A percentile compares a stretch with the other conserved stretches of the same genome.
Conservation (phyloP, 192 early-diverging fungal species). For the Thoreauomyces humboldtii region DNA sequence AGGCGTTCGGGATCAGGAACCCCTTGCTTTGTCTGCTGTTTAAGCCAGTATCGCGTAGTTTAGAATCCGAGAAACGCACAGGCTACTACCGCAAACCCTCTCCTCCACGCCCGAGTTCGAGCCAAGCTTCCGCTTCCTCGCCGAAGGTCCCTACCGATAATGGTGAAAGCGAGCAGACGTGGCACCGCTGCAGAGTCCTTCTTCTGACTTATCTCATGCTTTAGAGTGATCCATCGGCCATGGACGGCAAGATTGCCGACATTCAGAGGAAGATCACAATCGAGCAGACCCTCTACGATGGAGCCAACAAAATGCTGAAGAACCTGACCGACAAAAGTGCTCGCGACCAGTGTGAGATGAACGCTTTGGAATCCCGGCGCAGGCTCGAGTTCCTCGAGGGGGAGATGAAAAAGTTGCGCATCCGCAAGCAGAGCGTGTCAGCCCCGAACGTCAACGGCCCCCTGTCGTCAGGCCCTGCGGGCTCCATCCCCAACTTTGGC, state of each 20-base stretch:
- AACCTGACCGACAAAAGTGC: slow-evolving; percentile 63
- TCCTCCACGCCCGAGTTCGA: no score
- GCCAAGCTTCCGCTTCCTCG: no score
- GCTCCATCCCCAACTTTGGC: background rate
- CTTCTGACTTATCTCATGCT: background rate
- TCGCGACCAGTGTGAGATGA: slow-evolving; percentile 65
- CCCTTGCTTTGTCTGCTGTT: no score
- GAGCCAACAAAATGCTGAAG: slow-evolving; percentile 62
- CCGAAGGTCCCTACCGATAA: no score
- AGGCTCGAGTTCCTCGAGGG: slow-evolving; percentile 39
- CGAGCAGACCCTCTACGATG: slow-evolving; percentile 68
- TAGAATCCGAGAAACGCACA: no score
- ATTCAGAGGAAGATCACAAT: slow-evolving; percentile 64
- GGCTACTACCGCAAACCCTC: no score
- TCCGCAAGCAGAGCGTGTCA: slow-evolving; percentile 6
- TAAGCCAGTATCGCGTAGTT: no score
- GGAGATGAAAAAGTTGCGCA: slow-evolving; percentile 33
- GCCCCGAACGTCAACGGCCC: background rate
- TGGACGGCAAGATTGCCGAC: slow-evolving; percentile 66
- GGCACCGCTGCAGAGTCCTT: no score
- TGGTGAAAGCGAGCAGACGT: no score
- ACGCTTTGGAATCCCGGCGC: slow-evolving; percentile 22
- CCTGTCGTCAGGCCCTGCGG: background rate
- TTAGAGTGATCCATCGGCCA: slow-evolving; percentile 7
- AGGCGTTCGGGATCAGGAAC: no score